A percentile compares a stretch with the other conserved stretches of the same genome.
These are phyloP conservation scores for Serendipita indica DNA, from an alignment of 768 basidiomycete species.

Conservation along the genomic window DNA sequence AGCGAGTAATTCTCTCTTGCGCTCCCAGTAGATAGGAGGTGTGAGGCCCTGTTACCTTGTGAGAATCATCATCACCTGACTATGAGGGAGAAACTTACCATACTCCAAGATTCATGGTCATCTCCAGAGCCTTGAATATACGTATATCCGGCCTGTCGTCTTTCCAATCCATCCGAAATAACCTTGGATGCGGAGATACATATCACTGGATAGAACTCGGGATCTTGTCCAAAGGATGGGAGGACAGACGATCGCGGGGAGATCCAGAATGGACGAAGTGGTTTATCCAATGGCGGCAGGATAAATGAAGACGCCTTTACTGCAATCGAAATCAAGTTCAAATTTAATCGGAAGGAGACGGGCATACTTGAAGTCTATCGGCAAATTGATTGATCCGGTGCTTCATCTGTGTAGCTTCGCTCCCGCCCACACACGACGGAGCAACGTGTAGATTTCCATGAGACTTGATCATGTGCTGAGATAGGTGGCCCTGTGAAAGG, in stretches of 20 bases:
- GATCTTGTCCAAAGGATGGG: conserved; percentile 26
- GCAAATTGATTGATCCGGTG: conserved; percentile 53
- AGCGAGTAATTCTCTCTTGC: conserved; percentile 35
- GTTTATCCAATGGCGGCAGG: conserved; percentile 42
- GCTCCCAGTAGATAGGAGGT: conserved; percentile 53
- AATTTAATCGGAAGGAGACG: too few species aligned
- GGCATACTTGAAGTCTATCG: conserved; percentile 44
- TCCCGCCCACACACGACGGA: conserved; percentile 36
- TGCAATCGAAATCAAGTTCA: too few species aligned
- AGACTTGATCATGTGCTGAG: background rate
- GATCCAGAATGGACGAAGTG: conserved; percentile 79
- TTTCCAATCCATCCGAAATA: conserved; percentile 41
- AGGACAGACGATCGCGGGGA: conserved; percentile 51
- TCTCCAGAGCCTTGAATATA: conserved; percentile 94
- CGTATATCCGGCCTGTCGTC: conserved; percentile 52
- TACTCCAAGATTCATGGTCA: conserved; percentile 83
- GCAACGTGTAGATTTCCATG: background rate
- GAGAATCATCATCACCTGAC: background rate
- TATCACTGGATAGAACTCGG: conserved; percentile 48
- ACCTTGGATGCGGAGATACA: conserved; percentile 78
- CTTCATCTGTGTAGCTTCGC: conserved; percentile 74
- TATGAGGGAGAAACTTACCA: conserved; percentile 28
- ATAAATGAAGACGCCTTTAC: conserved; percentile 54
- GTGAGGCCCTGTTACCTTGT: conserved; percentile 47
- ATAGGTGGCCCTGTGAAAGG: conserved; percentile 20